Evolutionary conservation across 176 grass and related monocot species (phyloP), one percentile per base, ranked within the genome.

Genomic region (Calamus simplicifolius): DNA sequence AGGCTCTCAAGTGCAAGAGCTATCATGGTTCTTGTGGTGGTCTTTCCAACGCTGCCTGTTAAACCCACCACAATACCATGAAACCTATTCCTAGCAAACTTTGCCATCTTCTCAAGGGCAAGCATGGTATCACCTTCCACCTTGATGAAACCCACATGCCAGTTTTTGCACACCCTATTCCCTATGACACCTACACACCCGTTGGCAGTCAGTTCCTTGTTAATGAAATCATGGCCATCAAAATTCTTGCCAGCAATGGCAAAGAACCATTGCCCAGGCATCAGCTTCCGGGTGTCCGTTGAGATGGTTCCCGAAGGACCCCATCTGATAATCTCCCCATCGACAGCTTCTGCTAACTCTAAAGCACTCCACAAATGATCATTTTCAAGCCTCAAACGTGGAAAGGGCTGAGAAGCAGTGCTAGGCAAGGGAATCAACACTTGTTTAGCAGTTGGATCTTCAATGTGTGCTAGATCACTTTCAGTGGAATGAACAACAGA

Each of bases 1-100:
- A 60, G 58, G 58, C 27, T 60, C 27, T 29, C 58, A 31, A 60
- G 58, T n/a, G 27, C 28, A 8, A 60, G 29, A 60, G 27, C 28
- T 30, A 60, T 60, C 58, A 60, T 60, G 16, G 27, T 60, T 60
- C 29, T 60, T 27, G 58, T 60, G 16, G 58, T 60, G 29, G 58
- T 60, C 58, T 60, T 60, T 60, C 58, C 58, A 17, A 35, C 58
- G n/a, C 58, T 60, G 26, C 58, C 58, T 7, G 58, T 60, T 60
- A 60, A 60, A 16, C 27, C 58, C 3, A 60, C 58, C 27, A 60
- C 27, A 31, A 60, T n/a, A n/a, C 58, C 58, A 30, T 35, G 26
- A 5, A 60, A 60, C 58, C 58, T 60, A 19, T 35, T 60, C 7
- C 58, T 28, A 29, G 27, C 58, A 4, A n/a, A 60, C 16, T 18